Evolutionary conservation across 345 rosid genomes (phyloP).

Genomic region (Raphanus raphanistrum): DNA sequence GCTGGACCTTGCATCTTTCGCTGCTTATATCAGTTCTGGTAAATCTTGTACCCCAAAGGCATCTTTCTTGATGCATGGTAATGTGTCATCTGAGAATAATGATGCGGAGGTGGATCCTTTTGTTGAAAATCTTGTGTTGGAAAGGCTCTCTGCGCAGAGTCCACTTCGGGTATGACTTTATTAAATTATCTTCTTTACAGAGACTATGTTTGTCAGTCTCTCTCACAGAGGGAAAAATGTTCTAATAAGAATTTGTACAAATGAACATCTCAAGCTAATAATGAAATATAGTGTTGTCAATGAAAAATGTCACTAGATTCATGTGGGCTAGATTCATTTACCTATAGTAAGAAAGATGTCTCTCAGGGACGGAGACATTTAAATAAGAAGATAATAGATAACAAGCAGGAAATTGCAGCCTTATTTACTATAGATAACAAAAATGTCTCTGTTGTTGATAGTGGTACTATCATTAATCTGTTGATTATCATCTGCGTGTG

Average conservation of each 20-base stretch:
- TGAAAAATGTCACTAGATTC: neutral
- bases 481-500: slow-evolving; percentile 3
- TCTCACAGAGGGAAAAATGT: slow-evolving; percentile 2
- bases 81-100: slow-evolving; percentile 48
- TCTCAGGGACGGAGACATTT: neutral
- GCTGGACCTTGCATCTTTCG: slow-evolving; percentile 87
- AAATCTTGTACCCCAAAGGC: slow-evolving; percentile 71
- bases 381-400: neutral
- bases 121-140: slow-evolving; percentile 92
- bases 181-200: neutral
- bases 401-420: slow-evolving; percentile 10
- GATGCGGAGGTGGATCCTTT: slow-evolving; percentile 65
- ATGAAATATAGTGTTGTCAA: neutral
- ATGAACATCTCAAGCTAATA: slow-evolving; percentile 10
- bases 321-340: slow-evolving; percentile 7
- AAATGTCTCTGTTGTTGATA: neutral
- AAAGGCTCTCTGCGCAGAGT: slow-evolving; percentile 92
- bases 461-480: slow-evolving; percentile 1
- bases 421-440: neutral
- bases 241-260: slow-evolving; percentile 10
- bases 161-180: slow-evolving; percentile 73
- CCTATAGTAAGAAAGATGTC: neutral
- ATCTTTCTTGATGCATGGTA: slow-evolving; percentile 65
- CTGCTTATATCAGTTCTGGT: slow-evolving; percentile 85
- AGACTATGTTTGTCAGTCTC: slow-evolving; percentile 14